Conservation (phyloP, 2,329 filamentous ascomycete species). For the Epichloe amarillans region DNA sequence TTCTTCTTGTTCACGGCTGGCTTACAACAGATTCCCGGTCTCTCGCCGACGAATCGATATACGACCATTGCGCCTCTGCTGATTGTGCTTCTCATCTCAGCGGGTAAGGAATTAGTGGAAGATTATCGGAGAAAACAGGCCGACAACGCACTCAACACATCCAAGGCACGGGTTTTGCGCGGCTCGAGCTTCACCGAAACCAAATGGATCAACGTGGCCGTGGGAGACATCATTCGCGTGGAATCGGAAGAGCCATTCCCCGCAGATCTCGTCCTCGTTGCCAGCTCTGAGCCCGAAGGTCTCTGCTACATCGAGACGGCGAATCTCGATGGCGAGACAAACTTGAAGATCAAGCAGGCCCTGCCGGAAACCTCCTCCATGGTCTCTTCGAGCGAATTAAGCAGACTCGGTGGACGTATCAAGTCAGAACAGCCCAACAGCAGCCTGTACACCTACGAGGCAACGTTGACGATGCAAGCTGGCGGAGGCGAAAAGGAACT, state of each 20-base stretch:
- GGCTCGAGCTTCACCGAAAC: slow-evolving; percentile 76
- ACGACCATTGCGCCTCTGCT: slow-evolving; percentile 92
- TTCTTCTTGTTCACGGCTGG: slow-evolving; percentile 98
- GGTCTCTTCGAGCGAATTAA: slow-evolving; percentile 76
- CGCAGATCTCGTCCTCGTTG: slow-evolving; percentile 80
- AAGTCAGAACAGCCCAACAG: slow-evolving; percentile 97
- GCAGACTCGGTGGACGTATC: slow-evolving; percentile 71
- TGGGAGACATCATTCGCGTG: slow-evolving; percentile 86
- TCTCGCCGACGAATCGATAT: slow-evolving; percentile 89
- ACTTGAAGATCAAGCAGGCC: slow-evolving; percentile 96
- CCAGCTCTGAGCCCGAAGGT: slow-evolving; percentile 92
- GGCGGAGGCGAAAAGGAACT: slow-evolving; percentile 90
- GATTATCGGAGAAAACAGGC: slow-evolving; percentile 83
- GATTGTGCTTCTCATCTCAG: slow-evolving; percentile 86
- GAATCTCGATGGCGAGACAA: slow-evolving; percentile 94
- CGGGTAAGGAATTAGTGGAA: slow-evolving; percentile 86
- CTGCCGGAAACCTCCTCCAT: slow-evolving; percentile 82
- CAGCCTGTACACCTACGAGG: slow-evolving; percentile 96
- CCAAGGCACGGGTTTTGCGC: slow-evolving; percentile 68
- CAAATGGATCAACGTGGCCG: slow-evolving; percentile 85
- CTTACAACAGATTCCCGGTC: slow-evolving; percentile 86
- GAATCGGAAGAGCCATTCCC: slow-evolving; percentile 93
- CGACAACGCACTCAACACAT: slow-evolving; percentile 77
- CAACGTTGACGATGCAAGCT: slow-evolving; percentile 79
- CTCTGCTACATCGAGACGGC: slow-evolving; percentile 98